Evolutionary conservation across 1,284 basidiomycete species (phyloP).

Genomic region (Termitomyces sp.): DNA sequence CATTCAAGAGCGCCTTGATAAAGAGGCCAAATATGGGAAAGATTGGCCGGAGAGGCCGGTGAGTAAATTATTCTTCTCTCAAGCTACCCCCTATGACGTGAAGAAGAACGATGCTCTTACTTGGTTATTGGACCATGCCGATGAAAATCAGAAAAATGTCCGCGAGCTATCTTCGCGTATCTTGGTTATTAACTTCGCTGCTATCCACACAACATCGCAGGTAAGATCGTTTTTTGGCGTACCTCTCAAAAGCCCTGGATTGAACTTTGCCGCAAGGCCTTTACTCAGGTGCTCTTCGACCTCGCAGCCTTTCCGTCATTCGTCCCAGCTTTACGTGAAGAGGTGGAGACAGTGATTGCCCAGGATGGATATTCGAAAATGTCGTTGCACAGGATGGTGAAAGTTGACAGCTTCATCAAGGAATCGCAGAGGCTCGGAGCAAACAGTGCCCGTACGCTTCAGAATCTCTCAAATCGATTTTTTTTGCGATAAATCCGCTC

Average conservation of each 20-base stretch:
- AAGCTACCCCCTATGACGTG: not conserved
- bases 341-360: constrained; percentile 33
- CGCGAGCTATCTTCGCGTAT: constrained; percentile 27
- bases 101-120: constrained; percentile 33
- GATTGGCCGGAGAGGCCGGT: constrained; percentile 36
- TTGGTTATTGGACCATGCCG: constrained; percentile 32
- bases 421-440: constrained; percentile 38
- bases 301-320: constrained; percentile 40
- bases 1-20: constrained; percentile 34
- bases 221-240: constrained; percentile 12
- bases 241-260: not conserved
- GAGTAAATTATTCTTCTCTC: constrained; percentile 6
- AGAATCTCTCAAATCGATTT: not conserved
- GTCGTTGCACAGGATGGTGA: constrained; percentile 39
- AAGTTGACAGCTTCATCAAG: constrained; percentile 48
- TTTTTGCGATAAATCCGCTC: not conserved
- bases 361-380: constrained; percentile 42
- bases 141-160: constrained; percentile 21
- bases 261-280: constrained; percentile 19
- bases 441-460: constrained; percentile 23
- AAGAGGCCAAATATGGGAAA: constrained; percentile 31
- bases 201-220: constrained; percentile 32
- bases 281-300: constrained; percentile 33
- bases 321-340: constrained; percentile 39
- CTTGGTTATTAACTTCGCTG: constrained; percentile 32